These are phyloP conservation scores for Physocladia obscura DNA, from an alignment of 192 early-diverging fungal species.

Conservation along the genomic window DNA sequence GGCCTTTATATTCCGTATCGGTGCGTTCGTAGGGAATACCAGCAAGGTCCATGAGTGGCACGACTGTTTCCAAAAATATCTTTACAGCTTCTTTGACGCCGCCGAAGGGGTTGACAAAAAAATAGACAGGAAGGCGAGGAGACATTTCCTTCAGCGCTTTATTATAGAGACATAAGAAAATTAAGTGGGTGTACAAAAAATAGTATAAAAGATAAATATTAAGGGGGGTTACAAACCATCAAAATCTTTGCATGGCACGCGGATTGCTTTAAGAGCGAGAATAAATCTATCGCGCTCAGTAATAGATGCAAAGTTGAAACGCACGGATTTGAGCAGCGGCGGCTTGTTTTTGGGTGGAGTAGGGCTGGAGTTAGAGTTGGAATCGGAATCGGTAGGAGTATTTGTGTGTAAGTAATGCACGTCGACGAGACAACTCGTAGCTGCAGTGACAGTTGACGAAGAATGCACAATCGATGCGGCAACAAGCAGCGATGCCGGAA, in stretches of 20 bases:
- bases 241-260: not conserved
- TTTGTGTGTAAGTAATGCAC: too few species aligned
- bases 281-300: not conserved
- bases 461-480: too few species aligned
- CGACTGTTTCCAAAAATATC: slow-evolving; percentile 54
- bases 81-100: slow-evolving; percentile 65
- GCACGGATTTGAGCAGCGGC: not conserved
- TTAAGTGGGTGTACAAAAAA: too few species aligned
- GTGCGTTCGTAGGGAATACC: slow-evolving; percentile 43
- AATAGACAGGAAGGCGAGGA: slow-evolving; percentile 29
- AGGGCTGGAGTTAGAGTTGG: too few species aligned
- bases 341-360: not conserved
- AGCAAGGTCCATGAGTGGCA: slow-evolving; percentile 66
- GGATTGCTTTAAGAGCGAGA: not conserved
- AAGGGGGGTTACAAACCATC: not conserved
- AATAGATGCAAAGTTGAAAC: not conserved
- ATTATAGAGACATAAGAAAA: not conserved
- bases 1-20: slow-evolving; percentile 10
- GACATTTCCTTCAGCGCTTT: not conserved
- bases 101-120: slow-evolving; percentile 75
- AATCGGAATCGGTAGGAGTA: too few species aligned
- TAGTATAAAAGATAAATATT: too few species aligned
- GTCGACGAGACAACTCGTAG: too few species aligned
- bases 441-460: too few species aligned
- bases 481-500: too few species aligned